Percentiles rank a stretch among this genome's conserved stretches.
Conservation (phyloP, 2,329 filamentous ascomycete genomes). For the Trichoderma sp. region DNA sequence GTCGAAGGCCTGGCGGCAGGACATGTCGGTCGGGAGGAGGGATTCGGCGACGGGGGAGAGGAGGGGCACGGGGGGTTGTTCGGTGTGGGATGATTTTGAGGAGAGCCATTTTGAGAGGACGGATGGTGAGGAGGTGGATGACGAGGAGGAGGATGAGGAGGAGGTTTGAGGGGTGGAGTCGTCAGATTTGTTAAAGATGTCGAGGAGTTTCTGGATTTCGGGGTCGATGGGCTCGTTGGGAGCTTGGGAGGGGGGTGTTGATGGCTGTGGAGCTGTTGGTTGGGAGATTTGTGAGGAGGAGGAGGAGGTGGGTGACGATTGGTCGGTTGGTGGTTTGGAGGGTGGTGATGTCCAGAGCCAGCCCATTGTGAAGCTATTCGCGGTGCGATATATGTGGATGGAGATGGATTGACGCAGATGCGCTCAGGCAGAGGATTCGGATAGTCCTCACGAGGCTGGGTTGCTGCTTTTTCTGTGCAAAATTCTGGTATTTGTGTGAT, state of each 20-base stretch:
- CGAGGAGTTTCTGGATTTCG: slow-evolving; percentile 58
- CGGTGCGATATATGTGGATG: background rate
- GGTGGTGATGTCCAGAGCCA: slow-evolving; percentile 61
- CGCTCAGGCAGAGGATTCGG: background rate
- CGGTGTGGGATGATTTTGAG: slow-evolving; percentile 32
- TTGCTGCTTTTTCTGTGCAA: background rate
- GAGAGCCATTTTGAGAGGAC: slow-evolving; percentile 42
- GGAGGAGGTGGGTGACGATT: slow-evolving; percentile 32
- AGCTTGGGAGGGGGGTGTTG: slow-evolving; percentile 31
- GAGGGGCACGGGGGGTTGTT: slow-evolving; percentile 34
- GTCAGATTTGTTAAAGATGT: slow-evolving; percentile 46
- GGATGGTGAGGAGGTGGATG: slow-evolving; percentile 28
- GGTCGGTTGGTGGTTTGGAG: slow-evolving; percentile 37
- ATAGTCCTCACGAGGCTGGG: background rate
- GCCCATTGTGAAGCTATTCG: slow-evolving; percentile 51
- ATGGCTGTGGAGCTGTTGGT: slow-evolving; percentile 27
- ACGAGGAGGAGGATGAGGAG: slow-evolving; percentile 33
- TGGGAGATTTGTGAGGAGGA: slow-evolving; percentile 32
- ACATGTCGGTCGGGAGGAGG: slow-evolving; percentile 79
- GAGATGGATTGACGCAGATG: background rate
- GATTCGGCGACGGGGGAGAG: slow-evolving; percentile 61
- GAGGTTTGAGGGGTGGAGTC: slow-evolving; percentile 36
- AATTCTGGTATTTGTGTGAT: background rate
- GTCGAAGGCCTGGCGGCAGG: slow-evolving; percentile 89
- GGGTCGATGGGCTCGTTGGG: slow-evolving; percentile 46